These are phyloP conservation scores for Alternaria angustiovoidea DNA, from an alignment of 2,329 filamentous ascomycete species.

Conservation along the genomic window DNA sequence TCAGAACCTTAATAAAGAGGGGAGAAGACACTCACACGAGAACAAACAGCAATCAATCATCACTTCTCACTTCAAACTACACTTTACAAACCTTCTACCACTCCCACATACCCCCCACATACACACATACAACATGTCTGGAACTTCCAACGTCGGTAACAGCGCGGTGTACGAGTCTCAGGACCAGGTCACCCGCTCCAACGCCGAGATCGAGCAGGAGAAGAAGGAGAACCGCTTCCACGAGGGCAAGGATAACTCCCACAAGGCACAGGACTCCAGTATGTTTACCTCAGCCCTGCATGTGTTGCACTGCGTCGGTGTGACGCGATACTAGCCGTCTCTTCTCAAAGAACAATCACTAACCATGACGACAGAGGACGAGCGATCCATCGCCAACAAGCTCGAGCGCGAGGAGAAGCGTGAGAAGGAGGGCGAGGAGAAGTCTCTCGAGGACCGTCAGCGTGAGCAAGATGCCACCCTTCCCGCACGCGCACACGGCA, in stretches of 20 bases:
- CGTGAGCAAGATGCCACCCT: conserved; percentile 68
- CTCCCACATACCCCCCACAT: neutral
- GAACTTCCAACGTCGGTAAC: conserved; percentile 72
- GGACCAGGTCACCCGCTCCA: conserved; percentile 73
- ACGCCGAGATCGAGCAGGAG: conserved; percentile 62
- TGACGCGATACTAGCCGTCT: neutral
- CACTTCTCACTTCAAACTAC: conserved; percentile 1
- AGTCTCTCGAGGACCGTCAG: conserved; percentile 46
- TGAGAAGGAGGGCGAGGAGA: conserved; percentile 51
- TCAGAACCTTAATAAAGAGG: conserved; percentile 20
- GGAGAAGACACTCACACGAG: conserved; percentile 5
- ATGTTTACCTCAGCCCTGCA: conserved; percentile 39
- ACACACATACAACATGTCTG: conserved; percentile 54
- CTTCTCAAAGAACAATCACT: neutral
- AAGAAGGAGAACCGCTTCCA: conserved; percentile 69
- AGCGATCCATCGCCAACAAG: conserved; percentile 76
- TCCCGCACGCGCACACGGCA: conserved; percentile 70
- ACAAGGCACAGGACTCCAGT: conserved; percentile 77
- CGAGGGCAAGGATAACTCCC: conserved; percentile 75
- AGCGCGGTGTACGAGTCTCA: conserved; percentile 74
- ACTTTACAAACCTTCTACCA: neutral
- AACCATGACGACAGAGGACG: conserved; percentile 64
- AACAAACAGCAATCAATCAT: conserved; percentile 4
- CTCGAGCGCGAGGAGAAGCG: conserved; percentile 69
- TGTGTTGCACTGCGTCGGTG: neutral